A percentile compares a stretch with the other conserved stretches of the same genome.
phyloP scores from a whole-genome alignment of 805 yeast species.

The Ogataea chonburiensis region DNA sequence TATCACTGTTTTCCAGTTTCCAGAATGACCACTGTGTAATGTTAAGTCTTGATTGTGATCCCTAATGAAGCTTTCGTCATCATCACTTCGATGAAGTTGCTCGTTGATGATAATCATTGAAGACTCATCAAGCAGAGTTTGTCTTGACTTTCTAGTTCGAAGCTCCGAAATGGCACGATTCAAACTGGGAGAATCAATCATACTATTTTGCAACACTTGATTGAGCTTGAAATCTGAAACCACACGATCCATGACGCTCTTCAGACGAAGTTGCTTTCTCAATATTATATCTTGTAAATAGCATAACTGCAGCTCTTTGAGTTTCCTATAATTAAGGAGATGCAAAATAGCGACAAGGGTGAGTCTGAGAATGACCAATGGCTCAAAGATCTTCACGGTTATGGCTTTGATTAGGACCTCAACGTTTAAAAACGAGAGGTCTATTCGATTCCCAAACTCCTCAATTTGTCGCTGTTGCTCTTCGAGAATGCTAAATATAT shows the following conservation, averaged over 20 bases:
- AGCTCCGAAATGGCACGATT: conserved; percentile 30
- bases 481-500: conserved; percentile 51
- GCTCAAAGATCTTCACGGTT: conserved; percentile 48
- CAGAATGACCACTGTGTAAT: conserved; percentile 10
- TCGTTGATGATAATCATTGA: conserved; percentile 19
- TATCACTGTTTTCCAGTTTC: conserved; percentile 23
- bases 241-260: conserved; percentile 27
- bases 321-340: conserved; percentile 48
- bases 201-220: conserved; percentile 24
- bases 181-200: conserved; percentile 34
- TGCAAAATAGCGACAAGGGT: conserved; percentile 44
- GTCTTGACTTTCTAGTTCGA: conserved; percentile 19
- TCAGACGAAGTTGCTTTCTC: conserved; percentile 38
- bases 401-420: conserved; percentile 43
- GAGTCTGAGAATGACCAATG: conserved; percentile 46
- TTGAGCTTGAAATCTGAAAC: conserved; percentile 26
- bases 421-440: conserved; percentile 47
- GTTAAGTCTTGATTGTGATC: conserved; percentile 10
- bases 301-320: conserved; percentile 50
- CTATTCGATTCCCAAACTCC: conserved; percentile 52
- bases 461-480: conserved; percentile 39
- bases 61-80: conserved; percentile 13
- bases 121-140: conserved; percentile 11
- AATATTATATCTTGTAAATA: conserved; percentile 38
- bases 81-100: conserved; percentile 8